Evolutionary conservation across 179 eudicot genomes (phyloP).

Genomic region (Sideroxylon spinosum): DNA sequence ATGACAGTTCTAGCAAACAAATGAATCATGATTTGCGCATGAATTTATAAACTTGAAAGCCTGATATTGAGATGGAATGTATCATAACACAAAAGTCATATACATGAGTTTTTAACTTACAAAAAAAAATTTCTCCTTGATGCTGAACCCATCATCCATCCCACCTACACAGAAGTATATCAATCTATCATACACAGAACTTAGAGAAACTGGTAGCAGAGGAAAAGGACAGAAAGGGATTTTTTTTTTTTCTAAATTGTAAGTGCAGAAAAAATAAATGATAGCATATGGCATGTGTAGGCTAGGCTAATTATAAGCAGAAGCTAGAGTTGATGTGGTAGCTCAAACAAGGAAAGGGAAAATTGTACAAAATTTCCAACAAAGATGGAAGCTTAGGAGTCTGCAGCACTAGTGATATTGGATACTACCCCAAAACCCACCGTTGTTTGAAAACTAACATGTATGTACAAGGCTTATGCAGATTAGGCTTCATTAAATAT

Average conservation of each 20-base stretch:
- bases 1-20: background rate
- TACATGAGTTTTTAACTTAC: conserved; percentile 40
- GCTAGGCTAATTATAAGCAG: background rate
- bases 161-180: conserved; percentile 81
- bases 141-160: conserved; percentile 84
- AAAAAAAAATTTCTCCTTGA: conserved; percentile 75
- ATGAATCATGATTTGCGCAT: conserved; percentile 1
- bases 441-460: too few species aligned
- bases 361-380: too few species aligned
- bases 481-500: too few species aligned
- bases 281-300: background rate
- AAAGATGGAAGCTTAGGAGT: too few species aligned
- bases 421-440: too few species aligned
- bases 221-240: background rate
- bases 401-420: too few species aligned
- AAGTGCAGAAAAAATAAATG: background rate
- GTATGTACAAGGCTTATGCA: too few species aligned
- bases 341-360: background rate
- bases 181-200: conserved; percentile 46
- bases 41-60: conserved; percentile 2
- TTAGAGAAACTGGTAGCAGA: background rate
- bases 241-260: background rate
- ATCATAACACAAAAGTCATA: background rate
- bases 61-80: conserved; percentile 4
- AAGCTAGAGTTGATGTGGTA: background rate